Base-by-base conservation (phyloP, 805 yeast genomes). In the Cyberlindnera sargentensis region DNA sequence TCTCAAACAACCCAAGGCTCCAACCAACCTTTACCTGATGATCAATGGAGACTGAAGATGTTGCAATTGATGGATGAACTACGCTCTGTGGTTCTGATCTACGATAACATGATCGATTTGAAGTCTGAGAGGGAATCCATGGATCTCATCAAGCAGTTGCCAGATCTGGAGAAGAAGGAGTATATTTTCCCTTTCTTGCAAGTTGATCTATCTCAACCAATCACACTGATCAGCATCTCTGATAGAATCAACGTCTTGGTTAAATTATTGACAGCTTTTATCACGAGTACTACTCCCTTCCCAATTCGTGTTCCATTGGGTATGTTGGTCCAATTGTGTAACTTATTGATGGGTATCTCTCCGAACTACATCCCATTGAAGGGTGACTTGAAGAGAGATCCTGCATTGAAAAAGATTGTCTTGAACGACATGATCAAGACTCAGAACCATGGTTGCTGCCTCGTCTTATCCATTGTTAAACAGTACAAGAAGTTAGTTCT, bases 281-380 rank as follows among this genome's bases (percentile, higher is more conserved):
- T 78, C 31, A 62, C 71, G 3, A 65, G 76, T 6, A 73, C 77
- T 26, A 78, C 88, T 2, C 76, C 74, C 34, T 71, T 67, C 51
- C 66, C 79, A 9, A 71, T 80, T 7, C 67, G 71, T 47, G 70
- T 84, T 6, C 93, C 95, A 3, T 49, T 86, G 10, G 90, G 91
- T 1, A 53, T 64, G 37, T 56, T 83, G 3, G 56, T 82, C 5
- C 57, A 67, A 7, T 47, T 81, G 39, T 65, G 71, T 24, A 88
- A 83, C 52, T 63, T 80, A 9, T 55, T 82, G 11, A 61, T 76
- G 45, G 70, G 80, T 15, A 61, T 86, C 45, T 78, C 80, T 49
- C 62, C 73, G 10, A 75, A 70, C 42, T 78, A 76, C 47, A 62
- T 80, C 32, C 70, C 79, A 2, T 69, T 81, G 55, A 76, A 73